Percentiles rank a stretch among this genome's conserved stretches.
Conservation (phyloP, 192 early-diverging fungal species). For the Linnemannia exigua region DNA sequence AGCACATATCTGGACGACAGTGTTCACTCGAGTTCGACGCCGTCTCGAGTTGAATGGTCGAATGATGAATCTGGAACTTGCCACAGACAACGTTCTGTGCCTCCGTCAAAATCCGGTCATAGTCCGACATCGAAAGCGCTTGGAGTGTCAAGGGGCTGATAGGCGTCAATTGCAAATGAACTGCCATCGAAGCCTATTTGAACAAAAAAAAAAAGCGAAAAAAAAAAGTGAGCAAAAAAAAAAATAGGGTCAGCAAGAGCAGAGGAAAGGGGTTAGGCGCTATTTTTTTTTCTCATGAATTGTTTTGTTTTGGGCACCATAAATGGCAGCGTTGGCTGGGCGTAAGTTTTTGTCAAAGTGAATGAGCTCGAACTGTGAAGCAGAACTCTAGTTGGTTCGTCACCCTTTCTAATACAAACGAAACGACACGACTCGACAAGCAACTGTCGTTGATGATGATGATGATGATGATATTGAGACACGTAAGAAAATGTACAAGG, state of each 20-base stretch:
- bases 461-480: not conserved
- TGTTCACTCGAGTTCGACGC: conserved; percentile 60
- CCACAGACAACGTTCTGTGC: conserved; percentile 67
- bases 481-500: not conserved
- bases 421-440: not conserved
- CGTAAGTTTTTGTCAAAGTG: not conserved
- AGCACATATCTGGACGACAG: conserved; percentile 64
- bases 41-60: conserved; percentile 68
- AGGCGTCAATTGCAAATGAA: conserved; percentile 34
- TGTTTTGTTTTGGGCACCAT: conserved; percentile 12
- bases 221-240: conserved; percentile 11
- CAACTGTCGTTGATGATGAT: not conserved
- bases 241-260: not conserved
- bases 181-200: conserved; percentile 41
- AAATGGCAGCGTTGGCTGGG: conserved; percentile 24
- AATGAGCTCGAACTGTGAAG: not conserved
- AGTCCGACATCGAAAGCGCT: conserved; percentile 49
- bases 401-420: not conserved
- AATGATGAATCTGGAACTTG: conserved; percentile 66
- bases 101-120: conserved; percentile 64
- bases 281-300: not conserved
- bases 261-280: not conserved
- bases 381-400: not conserved
- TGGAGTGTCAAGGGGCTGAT: conserved; percentile 4
- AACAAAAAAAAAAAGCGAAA: conserved; percentile 3